Base-by-base conservation (phyloP, 2,329 filamentous ascomycete genomes). In the Paramyrothecium sp. region DNA sequence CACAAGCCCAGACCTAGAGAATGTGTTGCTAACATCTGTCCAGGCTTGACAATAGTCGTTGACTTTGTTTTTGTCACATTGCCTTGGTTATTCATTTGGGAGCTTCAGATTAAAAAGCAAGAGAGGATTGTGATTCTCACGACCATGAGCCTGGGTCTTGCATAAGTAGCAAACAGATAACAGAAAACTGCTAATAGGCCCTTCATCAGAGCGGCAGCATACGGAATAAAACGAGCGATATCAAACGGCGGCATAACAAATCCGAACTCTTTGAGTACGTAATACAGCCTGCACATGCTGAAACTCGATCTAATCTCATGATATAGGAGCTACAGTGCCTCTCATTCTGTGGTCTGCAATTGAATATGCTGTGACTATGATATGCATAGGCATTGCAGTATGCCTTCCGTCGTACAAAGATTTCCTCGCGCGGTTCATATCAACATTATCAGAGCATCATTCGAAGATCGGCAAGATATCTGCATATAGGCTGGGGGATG, bases 31-130 rank as follows among this genome's bases (percentile, higher is more conserved):
- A n/a, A 41, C 34, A 41, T 41, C 34, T 11, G 11, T 41, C 34
- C n/a, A 41, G 34, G 34, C n/a, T 41, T 41, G 11, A 41, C 34
- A 41, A 41, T 41, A 41, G 34, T 73, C 7, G 65, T 67, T 51
- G 75, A 78, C 57, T 74, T 77, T 52, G 73, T 73, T 53, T 76
- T 73, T 7, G 73, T 73, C 50, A 56, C 68, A 0, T 75, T 78
- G 4, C 77, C 78, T 0, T 80, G 78, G 75, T 66, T 76, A 1
- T 68, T 79, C 8, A 71, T 79, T 21, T 78, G 76, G 74, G 69
- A 71, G 0, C 58, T 79, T 8, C 73, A 76, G 33, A 79, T 80
- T 75, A 73, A 74, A 16, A 71, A 64, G n/a, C 69, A 74, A 17
- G 77, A 80, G 47, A 79, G 78, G 63, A 68, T 78, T 22, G 68